Evolutionary conservation across 2,329 filamentous ascomycete genomes (phyloP).

Genomic region (Fusarium heterosporum): DNA sequence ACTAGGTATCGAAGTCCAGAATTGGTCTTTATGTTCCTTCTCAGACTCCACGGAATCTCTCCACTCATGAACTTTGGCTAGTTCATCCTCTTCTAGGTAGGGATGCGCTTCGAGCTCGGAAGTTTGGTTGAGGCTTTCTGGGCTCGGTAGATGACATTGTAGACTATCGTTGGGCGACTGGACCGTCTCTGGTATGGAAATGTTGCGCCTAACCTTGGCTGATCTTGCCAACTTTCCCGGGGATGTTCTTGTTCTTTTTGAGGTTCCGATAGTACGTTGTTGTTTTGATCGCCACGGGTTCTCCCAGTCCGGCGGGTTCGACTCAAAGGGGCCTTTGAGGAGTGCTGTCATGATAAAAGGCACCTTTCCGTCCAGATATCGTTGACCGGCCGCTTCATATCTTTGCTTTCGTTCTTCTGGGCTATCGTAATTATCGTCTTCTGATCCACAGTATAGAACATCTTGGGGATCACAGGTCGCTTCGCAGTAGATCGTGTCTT

Average conservation of each 20-base stretch:
- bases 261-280: constrained; percentile 9
- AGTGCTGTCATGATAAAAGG: constrained; percentile 70
- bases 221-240: constrained; percentile 34
- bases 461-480: constrained; percentile 57
- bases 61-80: constrained; percentile 52
- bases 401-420: constrained; percentile 61
- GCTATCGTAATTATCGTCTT: constrained; percentile 65
- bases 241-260: constrained; percentile 26
- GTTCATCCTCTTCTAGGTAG: constrained; percentile 49
- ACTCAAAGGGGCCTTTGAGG: constrained; percentile 71
- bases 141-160: constrained; percentile 58
- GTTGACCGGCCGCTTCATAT: constrained; percentile 69
- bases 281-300: constrained; percentile 53
- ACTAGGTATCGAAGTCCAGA: constrained; percentile 41
- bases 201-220: constrained; percentile 24
- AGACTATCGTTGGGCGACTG: constrained; percentile 35
- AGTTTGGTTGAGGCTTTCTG: constrained; percentile 55
- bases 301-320: constrained; percentile 44
- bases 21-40: constrained; percentile 27
- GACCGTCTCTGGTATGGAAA: constrained; percentile 35
- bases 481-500: constrained; percentile 61
- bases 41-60: constrained; percentile 41
- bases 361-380: constrained; percentile 67
- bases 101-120: constrained; percentile 45
- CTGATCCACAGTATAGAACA: constrained; percentile 66